Base-by-base conservation (phyloP, 108 stramenopile species). In the Parietichytrium sp. region DNA sequence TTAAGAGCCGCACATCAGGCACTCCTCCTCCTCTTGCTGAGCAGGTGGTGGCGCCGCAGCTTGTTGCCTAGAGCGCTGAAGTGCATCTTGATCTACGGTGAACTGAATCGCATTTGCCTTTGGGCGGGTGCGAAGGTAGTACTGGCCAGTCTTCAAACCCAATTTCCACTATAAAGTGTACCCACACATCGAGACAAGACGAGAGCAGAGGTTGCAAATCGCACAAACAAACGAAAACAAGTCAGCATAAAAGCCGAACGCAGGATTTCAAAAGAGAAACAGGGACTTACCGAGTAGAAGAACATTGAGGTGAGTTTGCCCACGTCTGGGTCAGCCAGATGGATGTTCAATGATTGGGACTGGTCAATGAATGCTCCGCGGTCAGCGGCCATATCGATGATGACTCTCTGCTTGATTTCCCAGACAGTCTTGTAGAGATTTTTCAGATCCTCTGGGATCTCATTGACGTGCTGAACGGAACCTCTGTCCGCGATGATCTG, bases 381-480 rank as follows among this genome's bases (percentile, higher is more conserved):
- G 85, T 98, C 99, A 26, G 98, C 99, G 29, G 97, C 98, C 92
- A 98, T 93, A 81, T 99, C 99, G 54, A 99, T 89, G 82, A 99
- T 91, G 53, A 88, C 78, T 51, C 93, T 87, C 85, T 97, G 96
- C 52, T 94, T 91, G 83, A 99, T 96, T 85, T 98, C 98, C 98
- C 98, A 98, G n/a, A 98, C 97, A 25, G 98, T 99, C 92, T 96
- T 96, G 93, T 95, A 99, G 23, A 99, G 90, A 55, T 93, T 95
- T 29, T 95, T 93, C 61, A 98, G 87, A 50, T 94, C 83, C 79
- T 90, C 88, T 23, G 98, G 98, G 52, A 99, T 95, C 20, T 92
- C 96, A 18, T 80, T 54, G 52, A 99, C 91, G 81, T 92, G 91
- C 87, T 96, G 96, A 15, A 99, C 92, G 49, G 94, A 95, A 31